Conservation (phyloP, 345 rosid species). For the Raphanus sativus region DNA sequence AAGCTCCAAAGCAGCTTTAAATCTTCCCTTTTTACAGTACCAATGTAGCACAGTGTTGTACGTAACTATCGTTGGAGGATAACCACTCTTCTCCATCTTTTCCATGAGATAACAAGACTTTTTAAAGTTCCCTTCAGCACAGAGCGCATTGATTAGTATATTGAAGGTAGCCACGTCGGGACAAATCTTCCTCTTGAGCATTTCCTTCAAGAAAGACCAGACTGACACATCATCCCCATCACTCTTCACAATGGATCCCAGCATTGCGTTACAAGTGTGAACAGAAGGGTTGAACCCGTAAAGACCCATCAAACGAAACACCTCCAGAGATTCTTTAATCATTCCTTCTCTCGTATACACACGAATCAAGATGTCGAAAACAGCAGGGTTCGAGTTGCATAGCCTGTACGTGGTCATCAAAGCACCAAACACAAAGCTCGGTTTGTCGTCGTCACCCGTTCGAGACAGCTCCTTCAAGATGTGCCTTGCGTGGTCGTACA, state of each 20-base stretch:
- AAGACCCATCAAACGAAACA: constrained; percentile 60
- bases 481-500: constrained; percentile 65
- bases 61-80: constrained; percentile 64
- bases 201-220: constrained; percentile 71
- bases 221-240: constrained; percentile 47
- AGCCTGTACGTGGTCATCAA: constrained; percentile 70
- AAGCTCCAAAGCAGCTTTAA: constrained; percentile 61
- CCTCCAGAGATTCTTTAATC: constrained; percentile 59
- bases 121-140: constrained; percentile 66
- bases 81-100: constrained; percentile 85
- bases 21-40: constrained; percentile 73
- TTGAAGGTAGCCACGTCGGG: constrained; percentile 87
- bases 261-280: constrained; percentile 63
- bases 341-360: constrained; percentile 60
- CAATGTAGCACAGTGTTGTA: constrained; percentile 78
- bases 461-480: constrained; percentile 55
- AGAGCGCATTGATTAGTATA: constrained; percentile 65
- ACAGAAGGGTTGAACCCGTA: constrained; percentile 71
- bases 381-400: constrained; percentile 88
- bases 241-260: constrained; percentile 57
- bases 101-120: constrained; percentile 64
- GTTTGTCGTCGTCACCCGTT: constrained; percentile 39
- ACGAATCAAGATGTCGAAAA: constrained; percentile 77
- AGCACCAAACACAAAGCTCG: constrained; percentile 59
- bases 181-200: constrained; percentile 66